Evolutionary conservation across 2,329 filamentous ascomycete species (phyloP).

Genomic region (Fusarium gaditjirri): DNA sequence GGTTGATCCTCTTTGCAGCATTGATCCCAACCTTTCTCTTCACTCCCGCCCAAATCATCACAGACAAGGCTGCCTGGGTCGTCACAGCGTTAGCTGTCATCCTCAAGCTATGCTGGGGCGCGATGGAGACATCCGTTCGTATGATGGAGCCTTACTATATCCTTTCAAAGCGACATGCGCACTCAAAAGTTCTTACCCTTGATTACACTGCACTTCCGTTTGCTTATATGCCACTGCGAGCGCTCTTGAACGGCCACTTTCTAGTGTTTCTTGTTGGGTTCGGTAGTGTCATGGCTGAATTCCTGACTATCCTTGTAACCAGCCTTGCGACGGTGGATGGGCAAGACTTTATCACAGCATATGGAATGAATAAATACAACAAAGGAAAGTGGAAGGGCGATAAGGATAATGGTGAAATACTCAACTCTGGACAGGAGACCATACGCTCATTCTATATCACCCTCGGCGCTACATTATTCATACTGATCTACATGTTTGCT

Average conservation of each 20-base stretch:
- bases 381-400: constrained; percentile 19
- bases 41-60: constrained; percentile 62
- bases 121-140: constrained; percentile 74
- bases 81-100: constrained; percentile 72
- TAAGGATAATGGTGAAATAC: constrained; percentile 38
- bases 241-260: constrained; percentile 71
- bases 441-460: constrained; percentile 73
- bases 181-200: constrained; percentile 72
- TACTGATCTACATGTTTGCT: constrained; percentile 72
- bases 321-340: constrained; percentile 74
- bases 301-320: constrained; percentile 75
- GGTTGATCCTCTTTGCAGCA: constrained; percentile 65
- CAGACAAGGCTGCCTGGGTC: constrained; percentile 72
- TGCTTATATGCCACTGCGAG: constrained; percentile 70
- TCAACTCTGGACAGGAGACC: constrained; percentile 69
- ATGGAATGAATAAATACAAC: constrained; percentile 15
- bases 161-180: constrained; percentile 72
- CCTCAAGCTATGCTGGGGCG: constrained; percentile 75
- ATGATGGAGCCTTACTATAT: constrained; percentile 82
- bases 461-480: constrained; percentile 68
- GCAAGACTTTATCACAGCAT: constrained; percentile 61
- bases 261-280: constrained; percentile 75
- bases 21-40: constrained; percentile 73
- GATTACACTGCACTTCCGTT: constrained; percentile 80
- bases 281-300: constrained; percentile 77